Evolutionary conservation across 208 protist species (phyloP).

Genomic region (Wallacemonas sp.): DNA sequence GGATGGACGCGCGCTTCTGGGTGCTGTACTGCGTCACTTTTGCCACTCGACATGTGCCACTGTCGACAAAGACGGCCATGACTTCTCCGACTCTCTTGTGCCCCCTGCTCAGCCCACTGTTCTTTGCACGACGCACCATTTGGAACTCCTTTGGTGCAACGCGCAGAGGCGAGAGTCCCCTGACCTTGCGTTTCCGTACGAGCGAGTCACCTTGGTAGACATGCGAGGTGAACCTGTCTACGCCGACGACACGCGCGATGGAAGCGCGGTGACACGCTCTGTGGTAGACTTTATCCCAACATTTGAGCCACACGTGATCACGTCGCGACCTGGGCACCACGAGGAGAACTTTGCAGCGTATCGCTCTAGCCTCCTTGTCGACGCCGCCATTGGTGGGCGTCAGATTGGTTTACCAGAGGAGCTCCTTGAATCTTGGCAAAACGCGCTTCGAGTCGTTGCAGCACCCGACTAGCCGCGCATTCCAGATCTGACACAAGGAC

Average conservation of each 20-base stretch:
- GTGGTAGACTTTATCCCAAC: slow-evolving; percentile 42
- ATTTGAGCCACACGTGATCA: slow-evolving; percentile 36
- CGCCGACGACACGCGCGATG: neutral
- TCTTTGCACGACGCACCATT: slow-evolving; percentile 72
- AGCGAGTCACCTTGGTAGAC: slow-evolving; percentile 40
- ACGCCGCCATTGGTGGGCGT: slow-evolving; percentile 26
- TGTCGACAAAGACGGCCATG: too few species aligned
- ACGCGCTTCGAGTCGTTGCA: slow-evolving; percentile 12
- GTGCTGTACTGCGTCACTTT: slow-evolving; percentile 56
- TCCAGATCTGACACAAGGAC: neutral
- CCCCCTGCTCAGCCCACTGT: slow-evolving; percentile 13
- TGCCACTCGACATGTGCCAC: too few species aligned
- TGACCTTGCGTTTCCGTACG: slow-evolving; percentile 33
- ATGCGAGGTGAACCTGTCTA: slow-evolving; percentile 45
- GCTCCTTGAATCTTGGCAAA: slow-evolving; percentile 33
- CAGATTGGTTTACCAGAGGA: slow-evolving; percentile 35
- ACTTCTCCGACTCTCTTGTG: too few species aligned
- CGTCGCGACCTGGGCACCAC: slow-evolving; percentile 15
- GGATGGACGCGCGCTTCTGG: slow-evolving; percentile 85
- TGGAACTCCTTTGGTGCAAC: slow-evolving; percentile 45
- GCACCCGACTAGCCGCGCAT: neutral
- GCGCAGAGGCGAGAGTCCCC: neutral
- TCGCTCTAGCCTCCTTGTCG: slow-evolving; percentile 3
- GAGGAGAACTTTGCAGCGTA: slow-evolving; percentile 22
- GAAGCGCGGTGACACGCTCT: neutral